Evolutionary conservation across 441 rosid species (phyloP), one percentile per base, ranked within the genome.

Genomic region (Euphorbia celastroides): DNA sequence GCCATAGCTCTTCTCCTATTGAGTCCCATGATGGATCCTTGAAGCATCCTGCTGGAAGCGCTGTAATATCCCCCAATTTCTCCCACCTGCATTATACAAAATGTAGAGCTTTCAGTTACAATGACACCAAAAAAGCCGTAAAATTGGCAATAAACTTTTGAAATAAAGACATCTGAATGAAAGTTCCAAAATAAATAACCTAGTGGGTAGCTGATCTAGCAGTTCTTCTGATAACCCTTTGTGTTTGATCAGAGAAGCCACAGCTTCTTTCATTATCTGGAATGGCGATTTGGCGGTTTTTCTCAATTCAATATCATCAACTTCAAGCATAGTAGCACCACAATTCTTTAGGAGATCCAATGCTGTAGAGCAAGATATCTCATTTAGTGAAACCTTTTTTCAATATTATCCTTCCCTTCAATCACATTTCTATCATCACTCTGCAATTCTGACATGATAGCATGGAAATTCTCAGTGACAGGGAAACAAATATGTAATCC

Each of bases 61-160:
- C 90, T 78, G 87, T 81, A 74, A 93, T 85, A 80, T 93, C 92
- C 62, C 96, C 96, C 66, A 91, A 86, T 52, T 88, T 79, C 67
- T 89, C 99, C 99, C 97, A 94, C 78, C 97, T 93, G 82, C 36
- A 56, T 23, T 26, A 78, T 65, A 60, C 28, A 60, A 42, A 71
- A 57, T n/a, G 32, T 56, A 70, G 73, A 66, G 30, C 54, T 57
- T 20, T 44, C 54, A 54, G 19, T 52, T 16, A 31, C 57, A 42
- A 75, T 62, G 51, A 70, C 14, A 67, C 16, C 23, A 42, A 66
- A 41, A 28, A 19, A 46, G 59, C 51, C 20, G 62, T 61, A 62
- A 51, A 23, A 7, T 38, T n/a, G 38, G 11, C 28, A 16, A 19
- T 12, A 23, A 9, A 59, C 46, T 44, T 65, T 27, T 59, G 52